These are phyloP conservation scores for Papilionanthe hybrid DNA, from an alignment of 116 monocot species.

Conservation along the genomic window DNA sequence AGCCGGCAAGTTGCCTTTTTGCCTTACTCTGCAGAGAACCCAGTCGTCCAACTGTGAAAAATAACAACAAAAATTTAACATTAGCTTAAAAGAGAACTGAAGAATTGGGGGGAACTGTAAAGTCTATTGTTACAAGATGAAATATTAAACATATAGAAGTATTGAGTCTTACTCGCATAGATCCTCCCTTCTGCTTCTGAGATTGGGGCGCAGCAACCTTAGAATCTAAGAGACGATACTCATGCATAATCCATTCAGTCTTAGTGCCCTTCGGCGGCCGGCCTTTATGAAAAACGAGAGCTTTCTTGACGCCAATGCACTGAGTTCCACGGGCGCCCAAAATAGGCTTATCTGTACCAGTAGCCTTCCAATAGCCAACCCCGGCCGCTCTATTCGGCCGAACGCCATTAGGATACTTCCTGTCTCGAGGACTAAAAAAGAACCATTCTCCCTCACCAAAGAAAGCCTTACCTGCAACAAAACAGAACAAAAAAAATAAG, in stretches of 20 bases:
- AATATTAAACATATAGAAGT: no score
- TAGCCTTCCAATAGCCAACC: conserved; percentile 7
- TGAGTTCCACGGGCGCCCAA: conserved; percentile 7
- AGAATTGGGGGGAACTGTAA: not conserved
- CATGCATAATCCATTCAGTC: conserved; percentile 43
- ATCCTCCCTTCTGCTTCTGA: conserved; percentile 15
- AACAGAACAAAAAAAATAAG: not conserved
- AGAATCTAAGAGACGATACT: conserved; percentile 24
- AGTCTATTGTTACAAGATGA: not conserved
- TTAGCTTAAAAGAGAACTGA: not conserved
- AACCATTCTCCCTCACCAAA: conserved; percentile 12
- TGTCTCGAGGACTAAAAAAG: conserved; percentile 7
- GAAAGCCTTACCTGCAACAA: not conserved
- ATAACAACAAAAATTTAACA: not conserved
- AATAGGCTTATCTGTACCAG: conserved; percentile 26
- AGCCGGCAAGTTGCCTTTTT: not conserved
- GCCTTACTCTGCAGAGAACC: conserved; percentile 8
- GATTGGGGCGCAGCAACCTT: not conserved
- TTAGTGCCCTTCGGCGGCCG: conserved; percentile 29
- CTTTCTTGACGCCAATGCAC: conserved; percentile 35
- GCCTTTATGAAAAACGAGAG: conserved; percentile 33
- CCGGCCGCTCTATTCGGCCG: conserved; percentile 5
- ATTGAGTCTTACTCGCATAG: conserved; percentile 20
- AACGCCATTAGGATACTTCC: conserved; percentile 4
- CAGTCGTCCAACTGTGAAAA: conserved; percentile 6